These are phyloP conservation scores for Ophiostoma himal-ulmi DNA, from an alignment of 2,329 filamentous ascomycete species.

Conservation along the genomic window DNA sequence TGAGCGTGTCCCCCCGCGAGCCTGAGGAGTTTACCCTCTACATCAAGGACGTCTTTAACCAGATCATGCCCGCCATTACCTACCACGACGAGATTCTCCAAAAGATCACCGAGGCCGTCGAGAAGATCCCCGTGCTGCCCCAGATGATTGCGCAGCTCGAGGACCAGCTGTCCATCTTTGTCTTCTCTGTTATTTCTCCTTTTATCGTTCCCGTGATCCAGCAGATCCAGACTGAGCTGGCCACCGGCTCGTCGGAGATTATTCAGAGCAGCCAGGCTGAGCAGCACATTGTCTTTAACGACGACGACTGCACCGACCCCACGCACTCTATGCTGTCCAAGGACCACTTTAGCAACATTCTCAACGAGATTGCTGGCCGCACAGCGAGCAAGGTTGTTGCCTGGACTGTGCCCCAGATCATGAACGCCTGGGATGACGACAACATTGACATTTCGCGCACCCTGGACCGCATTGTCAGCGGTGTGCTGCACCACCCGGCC, in stretches of 20 bases:
- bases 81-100: conserved; percentile 89
- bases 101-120: conserved; percentile 67
- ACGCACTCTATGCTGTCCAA: conserved; percentile 96
- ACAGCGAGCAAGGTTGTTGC: conserved; percentile 71
- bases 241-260: conserved; percentile 78
- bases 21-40: conserved; percentile 81
- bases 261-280: conserved; percentile 78
- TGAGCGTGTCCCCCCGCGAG: conserved; percentile 67
- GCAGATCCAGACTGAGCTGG: conserved; percentile 81
- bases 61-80: conserved; percentile 84
- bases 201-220: conserved; percentile 79
- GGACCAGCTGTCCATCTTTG: conserved; percentile 81
- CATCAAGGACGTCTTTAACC: conserved; percentile 63
- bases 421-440: conserved; percentile 81
- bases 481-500: conserved; percentile 84
- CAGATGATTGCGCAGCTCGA: conserved; percentile 81
- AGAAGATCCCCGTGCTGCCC: conserved; percentile 78
- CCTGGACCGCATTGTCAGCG: conserved; percentile 69
- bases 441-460: conserved; percentile 61
- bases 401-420: conserved; percentile 86
- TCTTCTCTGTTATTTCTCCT: conserved; percentile 85
- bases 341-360: conserved; percentile 83
- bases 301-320: conserved; percentile 70
- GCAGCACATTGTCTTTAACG: conserved; percentile 79
- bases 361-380: conserved; percentile 84